Evolutionary conservation across 371 early-diverging fungal genomes (phyloP), one percentile per base, ranked within the genome.

Genomic region (Batrachochytrium dendrobatidis): DNA sequence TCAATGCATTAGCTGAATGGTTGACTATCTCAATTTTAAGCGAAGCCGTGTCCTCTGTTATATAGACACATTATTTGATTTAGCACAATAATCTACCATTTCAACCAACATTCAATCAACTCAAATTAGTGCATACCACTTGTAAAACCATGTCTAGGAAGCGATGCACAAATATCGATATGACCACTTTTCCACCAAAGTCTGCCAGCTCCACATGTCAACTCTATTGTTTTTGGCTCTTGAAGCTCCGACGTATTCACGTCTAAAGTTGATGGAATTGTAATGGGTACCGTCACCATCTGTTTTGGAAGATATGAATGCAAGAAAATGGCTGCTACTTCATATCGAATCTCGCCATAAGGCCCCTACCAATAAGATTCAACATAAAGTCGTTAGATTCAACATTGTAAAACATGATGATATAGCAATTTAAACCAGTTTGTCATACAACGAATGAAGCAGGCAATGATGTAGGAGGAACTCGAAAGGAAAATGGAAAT

Each of bases 151-250:
- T 53, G 52, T 55, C 55, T 44, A 15, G 72, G 70, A 1, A 67
- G 30, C 7, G 58, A 58, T 10, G 53, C 65, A 3, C 24, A 49
- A n/a, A 66, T 63, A 22, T 59, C 60, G 31, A 72, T 33, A 59
- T 72, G 58, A 2, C 72, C 72, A 17, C 58, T 59, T 43, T 64
- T 63, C 70, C 70, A 71, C 15, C 34, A 61, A 60, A 64, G 60
- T 30, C 49, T 29, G 29, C 72, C 72, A n/a, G 61, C 67, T 17
- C 49, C 51, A 6, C 34, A 58, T 22, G 25, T 17, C 34, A 31
- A 34, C 17, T 44, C 31, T 10, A 53, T 35, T 2, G 31, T 33
- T 10, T 49, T 22, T 17, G 58, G 60, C 35, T 53, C 59, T 17
- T 44, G 34, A 48, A 61, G 65, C 22, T 66, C 63, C 12, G 48